Conservation (phyloP, 495 filamentous ascomycete genomes). For the Penicillium pulvis region DNA sequence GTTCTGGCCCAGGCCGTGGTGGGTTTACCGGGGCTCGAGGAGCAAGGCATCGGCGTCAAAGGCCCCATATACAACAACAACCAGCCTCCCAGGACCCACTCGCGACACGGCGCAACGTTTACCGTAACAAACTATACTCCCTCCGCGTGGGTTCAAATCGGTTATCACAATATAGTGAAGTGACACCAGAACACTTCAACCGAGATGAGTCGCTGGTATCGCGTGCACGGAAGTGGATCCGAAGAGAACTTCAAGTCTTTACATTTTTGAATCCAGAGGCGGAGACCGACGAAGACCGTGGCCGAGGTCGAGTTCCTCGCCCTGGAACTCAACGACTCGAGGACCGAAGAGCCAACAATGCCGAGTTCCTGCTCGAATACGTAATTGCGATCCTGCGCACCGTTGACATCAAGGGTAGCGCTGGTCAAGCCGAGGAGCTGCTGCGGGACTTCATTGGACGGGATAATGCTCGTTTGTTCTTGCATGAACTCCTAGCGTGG, state of each 20-base stretch:
- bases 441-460: slow-evolving; percentile 83
- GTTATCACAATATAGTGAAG: slow-evolving; percentile 72
- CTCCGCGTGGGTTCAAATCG: slow-evolving; percentile 85
- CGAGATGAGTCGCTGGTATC: slow-evolving; percentile 68
- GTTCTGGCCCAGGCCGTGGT: slow-evolving; percentile 1
- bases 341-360: slow-evolving; percentile 66
- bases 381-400: slow-evolving; percentile 86
- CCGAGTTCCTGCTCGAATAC: slow-evolving; percentile 89
- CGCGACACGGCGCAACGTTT: slow-evolving; percentile 70
- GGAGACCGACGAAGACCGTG: slow-evolving; percentile 22
- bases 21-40: slow-evolving; percentile 1
- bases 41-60: slow-evolving; percentile 27
- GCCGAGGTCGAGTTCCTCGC: slow-evolving; percentile 25
- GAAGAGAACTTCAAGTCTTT: slow-evolving; percentile 88
- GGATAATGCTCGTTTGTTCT: slow-evolving; percentile 74
- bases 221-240: slow-evolving; percentile 83
- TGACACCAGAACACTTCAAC: slow-evolving; percentile 68
- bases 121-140: slow-evolving; percentile 75
- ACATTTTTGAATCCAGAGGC: slow-evolving; percentile 61
- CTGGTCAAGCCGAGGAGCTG: slow-evolving; percentile 85
- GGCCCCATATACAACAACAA: slow-evolving; percentile 25
- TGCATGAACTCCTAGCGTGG: slow-evolving; percentile 84
- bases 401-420: slow-evolving; percentile 83
- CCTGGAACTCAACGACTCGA: slow-evolving; percentile 41
- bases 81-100: slow-evolving; percentile 59